Conservation (phyloP, 2,329 filamentous ascomycete species). For the Tolypocladium tropicale region DNA sequence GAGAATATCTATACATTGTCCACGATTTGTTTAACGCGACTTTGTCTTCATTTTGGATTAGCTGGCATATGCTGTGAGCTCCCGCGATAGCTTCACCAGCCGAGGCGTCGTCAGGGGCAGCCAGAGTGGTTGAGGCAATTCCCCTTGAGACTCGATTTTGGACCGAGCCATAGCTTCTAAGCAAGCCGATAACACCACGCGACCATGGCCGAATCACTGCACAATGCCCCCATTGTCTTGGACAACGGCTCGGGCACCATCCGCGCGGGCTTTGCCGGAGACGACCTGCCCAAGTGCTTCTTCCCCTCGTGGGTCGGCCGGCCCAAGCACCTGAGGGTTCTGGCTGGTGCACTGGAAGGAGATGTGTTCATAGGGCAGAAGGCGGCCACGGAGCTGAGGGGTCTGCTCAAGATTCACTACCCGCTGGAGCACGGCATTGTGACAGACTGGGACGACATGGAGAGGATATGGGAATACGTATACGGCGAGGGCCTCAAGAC, state of each 20-base stretch:
- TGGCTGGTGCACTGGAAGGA: conserved; percentile 92
- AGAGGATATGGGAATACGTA: conserved; percentile 97
- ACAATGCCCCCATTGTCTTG: conserved; percentile 97
- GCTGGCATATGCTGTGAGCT: conserved; percentile 1
- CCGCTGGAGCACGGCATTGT: conserved; percentile 96
- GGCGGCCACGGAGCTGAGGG: conserved; percentile 77
- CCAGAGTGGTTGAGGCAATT: neutral
- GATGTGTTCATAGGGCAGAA: conserved; percentile 94
- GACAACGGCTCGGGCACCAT: conserved; percentile 99
- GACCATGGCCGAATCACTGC: conserved; percentile 54
- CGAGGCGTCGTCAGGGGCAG: neutral
- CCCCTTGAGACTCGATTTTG: neutral
- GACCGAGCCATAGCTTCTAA: neutral
- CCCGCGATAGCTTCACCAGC: neutral
- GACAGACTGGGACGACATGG: conserved; percentile 99
- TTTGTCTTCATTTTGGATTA: neutral
- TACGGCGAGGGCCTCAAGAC: conserved; percentile 95
- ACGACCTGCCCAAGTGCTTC: conserved; percentile 91
- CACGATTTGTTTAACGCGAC: neutral
- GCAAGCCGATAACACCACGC: neutral
- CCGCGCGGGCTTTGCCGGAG: conserved; percentile 89
- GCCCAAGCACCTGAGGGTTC: conserved; percentile 87
- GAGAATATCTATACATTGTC: neutral
- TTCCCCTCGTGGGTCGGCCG: conserved; percentile 96
- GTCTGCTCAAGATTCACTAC: conserved; percentile 89